Conservation (phyloP, 805 yeast genomes). For the Starmera dryadoides region DNA sequence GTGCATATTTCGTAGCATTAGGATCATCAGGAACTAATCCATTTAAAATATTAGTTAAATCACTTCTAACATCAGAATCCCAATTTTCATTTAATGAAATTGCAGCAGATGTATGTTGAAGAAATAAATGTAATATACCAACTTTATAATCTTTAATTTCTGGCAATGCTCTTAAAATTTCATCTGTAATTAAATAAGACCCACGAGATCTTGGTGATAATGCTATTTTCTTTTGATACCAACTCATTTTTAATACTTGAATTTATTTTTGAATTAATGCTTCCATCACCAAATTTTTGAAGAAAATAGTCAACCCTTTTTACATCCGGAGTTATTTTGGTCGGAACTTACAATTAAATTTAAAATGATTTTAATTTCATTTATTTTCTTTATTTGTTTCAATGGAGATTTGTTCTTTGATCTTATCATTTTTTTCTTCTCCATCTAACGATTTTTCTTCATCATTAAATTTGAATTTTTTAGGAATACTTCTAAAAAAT, state of each 20-base stretch:
- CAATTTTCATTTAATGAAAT: slow-evolving; percentile 72
- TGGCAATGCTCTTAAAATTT: slow-evolving; percentile 48
- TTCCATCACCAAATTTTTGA: no score
- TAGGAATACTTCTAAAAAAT: slow-evolving; percentile 2
- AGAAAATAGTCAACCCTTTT: no score
- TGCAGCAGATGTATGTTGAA: slow-evolving; percentile 78
- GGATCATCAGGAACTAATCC: slow-evolving; percentile 59
- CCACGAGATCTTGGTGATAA: slow-evolving; percentile 57
- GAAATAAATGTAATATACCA: slow-evolving; percentile 59
- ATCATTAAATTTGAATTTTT: no score
- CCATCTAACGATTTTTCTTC: no score
- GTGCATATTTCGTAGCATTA: slow-evolving; percentile 17
- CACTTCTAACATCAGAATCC: slow-evolving; percentile 70
- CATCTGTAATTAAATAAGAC: slow-evolving; percentile 65
- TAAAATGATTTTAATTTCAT: no score
- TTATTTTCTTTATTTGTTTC: no score
- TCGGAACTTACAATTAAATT: no score
- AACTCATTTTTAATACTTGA: slow-evolving; percentile 23
- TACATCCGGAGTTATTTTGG: no score
- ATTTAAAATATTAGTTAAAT: slow-evolving; percentile 58
- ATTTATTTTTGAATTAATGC: no score
- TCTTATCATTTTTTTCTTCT: no score
- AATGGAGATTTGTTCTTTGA: no score
- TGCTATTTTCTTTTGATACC: slow-evolving; percentile 55
- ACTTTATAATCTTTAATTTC: slow-evolving; percentile 51